A percentile compares a stretch with the other conserved stretches of the same genome.
Conservation (phyloP, 129 eudicot species). For the Escallonia rubra region DNA sequence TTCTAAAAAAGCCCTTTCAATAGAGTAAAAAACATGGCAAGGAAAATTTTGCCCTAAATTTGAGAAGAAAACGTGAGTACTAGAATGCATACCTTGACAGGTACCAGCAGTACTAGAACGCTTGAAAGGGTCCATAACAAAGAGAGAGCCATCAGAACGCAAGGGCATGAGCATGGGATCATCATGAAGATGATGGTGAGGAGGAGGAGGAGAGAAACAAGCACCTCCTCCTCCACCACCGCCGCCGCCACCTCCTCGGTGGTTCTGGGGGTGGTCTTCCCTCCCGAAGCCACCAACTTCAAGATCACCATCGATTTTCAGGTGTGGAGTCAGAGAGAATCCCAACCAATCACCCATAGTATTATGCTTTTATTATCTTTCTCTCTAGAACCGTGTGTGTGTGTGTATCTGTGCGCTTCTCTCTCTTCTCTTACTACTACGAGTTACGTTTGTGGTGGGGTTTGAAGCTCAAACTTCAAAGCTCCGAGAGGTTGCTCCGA, state of each 20-base stretch:
- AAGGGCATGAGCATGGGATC: constrained; percentile 27
- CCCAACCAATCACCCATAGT: constrained; percentile 64
- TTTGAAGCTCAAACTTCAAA: constrained; percentile 33
- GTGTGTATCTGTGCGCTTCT: not conserved
- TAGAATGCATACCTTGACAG: constrained; percentile 13
- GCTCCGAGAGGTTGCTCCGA: not conserved
- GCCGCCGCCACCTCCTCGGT: not conserved
- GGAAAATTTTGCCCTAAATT: not conserved
- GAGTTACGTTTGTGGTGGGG: not conserved
- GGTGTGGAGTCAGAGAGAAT: constrained; percentile 57
- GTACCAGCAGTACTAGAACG: not conserved
- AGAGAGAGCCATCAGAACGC: constrained; percentile 23
- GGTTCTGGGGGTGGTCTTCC: not conserved
- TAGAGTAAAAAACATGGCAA: not conserved
- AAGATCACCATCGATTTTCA: constrained; percentile 16
- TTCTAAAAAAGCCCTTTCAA: not conserved
- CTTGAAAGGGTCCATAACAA: constrained; percentile 6
- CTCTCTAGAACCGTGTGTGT: not conserved
- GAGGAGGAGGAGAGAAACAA: constrained; percentile 9
- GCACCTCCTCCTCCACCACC: not conserved
- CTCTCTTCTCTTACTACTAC: not conserved
- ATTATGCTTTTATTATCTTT: not conserved
- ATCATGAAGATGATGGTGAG: not conserved
- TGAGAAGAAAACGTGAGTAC: not conserved
- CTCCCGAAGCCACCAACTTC: not conserved